Base-by-base conservation (phyloP, 305 asterid species). In the Vinca major region DNA sequence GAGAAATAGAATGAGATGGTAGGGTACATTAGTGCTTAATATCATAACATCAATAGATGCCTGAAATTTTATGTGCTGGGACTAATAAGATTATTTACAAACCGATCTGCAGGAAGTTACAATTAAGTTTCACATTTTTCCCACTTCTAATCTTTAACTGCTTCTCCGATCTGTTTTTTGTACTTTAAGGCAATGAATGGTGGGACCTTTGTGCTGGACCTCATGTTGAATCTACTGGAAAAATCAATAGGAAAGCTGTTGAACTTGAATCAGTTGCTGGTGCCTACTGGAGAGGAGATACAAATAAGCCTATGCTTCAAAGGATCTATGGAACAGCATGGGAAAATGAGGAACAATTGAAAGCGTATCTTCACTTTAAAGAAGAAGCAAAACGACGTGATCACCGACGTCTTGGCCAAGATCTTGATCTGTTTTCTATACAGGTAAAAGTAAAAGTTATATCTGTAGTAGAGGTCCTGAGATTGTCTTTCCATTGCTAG, bases 131-230 rank as follows among this genome's bases (percentile, higher is more conserved):
- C 3, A 12, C 43, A 26, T 58, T 53, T 54, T 5, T 33, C 54
- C 40, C 56, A 41, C 10, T 48, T 5, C 39, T 65, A 41, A 39
- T 66, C 49, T 11, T 45, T 43, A 50, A 53, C 21, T 37, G 26
- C 5, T 68, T 26, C 44, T 63, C 61, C 36, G 47, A 48, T 70
- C n/a, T 47, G 44, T 69, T 77, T 65, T 64, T n/a, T 65, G 36
- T 72, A 47, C 67, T 72, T 58, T 45, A 51, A 91, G 98, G 96
- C 67, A 71, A 83, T 78, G 95, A 92, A 80, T 92, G 98, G 98
- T 92, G 98, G 98, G 97, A 92, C 81, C 96, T 92, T 75, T 92
- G 98, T 87, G 98, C 97, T 67, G 98, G 98, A 53, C 98, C 98
- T 72, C 98, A 92, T 84, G 96, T 92, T 71, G 98, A 92, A 81